These are phyloP conservation scores for Kwoniella europaea DNA, from an alignment of 768 basidiomycete species.

Conservation along the genomic window DNA sequence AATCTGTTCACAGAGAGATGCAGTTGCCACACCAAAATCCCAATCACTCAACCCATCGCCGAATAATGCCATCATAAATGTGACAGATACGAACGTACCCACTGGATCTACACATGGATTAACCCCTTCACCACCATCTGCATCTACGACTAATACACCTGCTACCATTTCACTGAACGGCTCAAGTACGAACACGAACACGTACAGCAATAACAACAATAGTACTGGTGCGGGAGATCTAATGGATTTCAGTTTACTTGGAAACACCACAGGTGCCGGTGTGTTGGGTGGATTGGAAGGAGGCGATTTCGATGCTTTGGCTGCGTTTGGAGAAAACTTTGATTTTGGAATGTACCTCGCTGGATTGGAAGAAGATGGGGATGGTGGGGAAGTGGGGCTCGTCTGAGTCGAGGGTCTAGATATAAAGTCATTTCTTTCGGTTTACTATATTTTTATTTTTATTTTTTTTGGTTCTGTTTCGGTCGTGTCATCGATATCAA, in stretches of 20 bases:
- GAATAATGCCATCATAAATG: constrained; percentile 23
- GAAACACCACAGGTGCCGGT: constrained; percentile 9
- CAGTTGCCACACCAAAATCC: constrained; percentile 43
- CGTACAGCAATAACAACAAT: not conserved
- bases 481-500: too few relatives aligned
- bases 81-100: constrained; percentile 16
- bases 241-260: constrained; percentile 22
- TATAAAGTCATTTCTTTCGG: not conserved
- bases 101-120: constrained; percentile 26
- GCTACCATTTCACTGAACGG: constrained; percentile 7
- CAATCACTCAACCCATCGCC: constrained; percentile 48
- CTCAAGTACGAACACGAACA: constrained; percentile 2
- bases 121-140: constrained; percentile 38
- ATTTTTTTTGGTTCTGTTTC: not conserved
- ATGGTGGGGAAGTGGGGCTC: constrained; percentile 31
- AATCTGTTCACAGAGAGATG: constrained; percentile 28
- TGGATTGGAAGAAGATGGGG: constrained; percentile 39
- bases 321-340: constrained; percentile 36
- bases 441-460: not conserved
- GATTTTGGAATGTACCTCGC: constrained; percentile 48
- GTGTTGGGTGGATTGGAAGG: constrained; percentile 22
- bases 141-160: constrained; percentile 26
- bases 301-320: constrained; percentile 37
- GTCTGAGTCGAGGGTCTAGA: not conserved
- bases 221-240: not conserved